Base-by-base conservation (phyloP, 768 basidiomycete genomes). In the Suillus weaverae region DNA sequence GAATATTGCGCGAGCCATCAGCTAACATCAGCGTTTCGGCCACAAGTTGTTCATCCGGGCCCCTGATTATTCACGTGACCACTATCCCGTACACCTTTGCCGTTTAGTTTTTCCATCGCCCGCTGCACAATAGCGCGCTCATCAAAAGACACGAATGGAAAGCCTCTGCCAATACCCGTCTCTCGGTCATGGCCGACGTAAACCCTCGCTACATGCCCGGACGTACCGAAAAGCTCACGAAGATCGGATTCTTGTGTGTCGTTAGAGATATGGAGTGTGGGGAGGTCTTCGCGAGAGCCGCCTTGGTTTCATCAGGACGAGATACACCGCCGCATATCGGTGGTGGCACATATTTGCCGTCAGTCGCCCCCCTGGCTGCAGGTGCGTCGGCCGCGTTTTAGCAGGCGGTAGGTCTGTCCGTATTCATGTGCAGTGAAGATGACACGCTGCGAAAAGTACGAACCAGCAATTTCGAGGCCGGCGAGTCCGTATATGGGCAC, bases 81-180 rank as follows among this genome's bases (percentile, higher is more conserved):
- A 89, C 69, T 85, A 2, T 26, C 26, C 26, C 26, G 83, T 55
- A 87, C 83, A 26, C 94, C 95, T 71, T 86, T 86, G 33, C 97
- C 97, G 71, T 97, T 84, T 69, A 95, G 88, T 78, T 94, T 97
- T 71, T 92, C 88, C 81, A 97, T 89, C 53, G 97, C 97, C 73
- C 81, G 85, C 78, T 97, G 92, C 22, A 93, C 97, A 61, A 83
- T 80, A 11, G 84, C 81, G 73, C 84, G 83, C 16, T 89, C 89
- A 74, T 99, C 97, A 72, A 97, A 99, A 76, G 91, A 93, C 63
- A 99, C 96, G 70, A 99, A 99, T 20, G 96, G 96, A 75, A 97
- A 97, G 57, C 96, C 97, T 78, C 97, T 97, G 64, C 95, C 95
- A 22, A 91, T 85, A 54, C 95, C 93, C 8, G 96, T 98, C 71